Base-by-base conservation (phyloP, 768 basidiomycete species). In the Punctularia strigosozonata region DNA sequence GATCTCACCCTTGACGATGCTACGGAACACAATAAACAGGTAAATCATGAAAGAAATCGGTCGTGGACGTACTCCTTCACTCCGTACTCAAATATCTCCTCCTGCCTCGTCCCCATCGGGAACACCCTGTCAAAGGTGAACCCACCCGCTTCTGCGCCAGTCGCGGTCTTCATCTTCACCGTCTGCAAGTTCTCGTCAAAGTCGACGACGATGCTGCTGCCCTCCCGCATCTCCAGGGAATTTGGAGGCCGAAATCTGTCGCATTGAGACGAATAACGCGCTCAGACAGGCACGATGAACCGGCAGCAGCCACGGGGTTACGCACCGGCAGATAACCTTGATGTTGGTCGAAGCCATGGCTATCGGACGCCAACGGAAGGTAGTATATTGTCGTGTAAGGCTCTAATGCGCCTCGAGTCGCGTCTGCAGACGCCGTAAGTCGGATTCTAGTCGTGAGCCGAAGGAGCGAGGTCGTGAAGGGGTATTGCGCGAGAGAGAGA, bases 311-410 rank as follows among this genome's bases (percentile, higher is more conserved):
- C 35, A 26, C n/a, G 43, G 31, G 32, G 39, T 36, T 37, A 63
- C 89, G 50, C 50, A 92, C 94, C 94, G 89, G 73, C 94, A 98
- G 48, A 99, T 89, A 55, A 99, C 95, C 70, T 98, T 94, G 73
- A 94, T 91, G 59, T 92, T 92, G 49, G 79, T 90, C 45, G 68
- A 66, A n/a, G n/a, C n/a, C n/a, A n/a, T n/a, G n/a, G n/a, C n/a
- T n/a, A n/a, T n/a, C n/a, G 49, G 79, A 73, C 55, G 79, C 79
- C 64, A 81, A 76, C 65, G 70, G 73, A 56, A 54, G 53, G 55
- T 50, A 44, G 34, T 46, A 46, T 51, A 49, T 36, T 49, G 37
- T 24, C 38, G 38, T 44, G 40, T 48, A 37, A 40, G 35, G 42
- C 25, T 41, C 40, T 21, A 44, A 40, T 37, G 43, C 42, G 31